Evolutionary conservation across 2,329 filamentous ascomycete genomes (phyloP).

Genomic region (Coniochaeta prunicola): DNA sequence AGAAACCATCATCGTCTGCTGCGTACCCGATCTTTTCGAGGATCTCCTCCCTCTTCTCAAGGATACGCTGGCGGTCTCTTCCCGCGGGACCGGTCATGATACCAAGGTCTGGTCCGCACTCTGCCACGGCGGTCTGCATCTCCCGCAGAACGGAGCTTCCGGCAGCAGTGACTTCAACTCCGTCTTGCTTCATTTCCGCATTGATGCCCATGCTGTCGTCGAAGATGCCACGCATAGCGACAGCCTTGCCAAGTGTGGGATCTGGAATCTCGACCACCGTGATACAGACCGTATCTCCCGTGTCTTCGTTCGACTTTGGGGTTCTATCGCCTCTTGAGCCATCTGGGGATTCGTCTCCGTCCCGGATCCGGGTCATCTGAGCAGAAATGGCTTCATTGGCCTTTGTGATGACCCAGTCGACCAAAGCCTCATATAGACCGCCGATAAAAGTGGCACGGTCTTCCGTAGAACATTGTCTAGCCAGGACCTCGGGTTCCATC

Average conservation of each 20-base stretch:
- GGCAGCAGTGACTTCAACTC: constrained; percentile 64
- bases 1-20: constrained; percentile 72
- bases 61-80: constrained; percentile 67
- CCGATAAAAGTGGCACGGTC: constrained; percentile 78
- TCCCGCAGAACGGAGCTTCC: constrained; percentile 81
- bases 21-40: constrained; percentile 83
- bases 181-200: constrained; percentile 93
- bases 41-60: constrained; percentile 75
- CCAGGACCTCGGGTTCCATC: constrained; percentile 75
- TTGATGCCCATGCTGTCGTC: constrained; percentile 93
- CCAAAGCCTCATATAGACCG: constrained; percentile 85
- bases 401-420: constrained; percentile 88
- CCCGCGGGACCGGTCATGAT: constrained; percentile 60
- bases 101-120: constrained; percentile 72
- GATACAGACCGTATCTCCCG: constrained; percentile 78
- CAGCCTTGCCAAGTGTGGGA: constrained; percentile 72
- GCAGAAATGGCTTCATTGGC: constrained; percentile 78
- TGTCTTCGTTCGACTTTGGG: constrained; percentile 62
- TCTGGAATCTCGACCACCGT: constrained; percentile 82
- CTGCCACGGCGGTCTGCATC: constrained; percentile 74
- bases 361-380: constrained; percentile 62
- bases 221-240: constrained; percentile 86
- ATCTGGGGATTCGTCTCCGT: constrained; percentile 61
- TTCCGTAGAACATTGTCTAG: constrained; percentile 71
- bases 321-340: constrained; percentile 51